Evolutionary conservation across 1,139 yeast genomes (phyloP).

Genomic region (Nematodospora anomalae): DNA sequence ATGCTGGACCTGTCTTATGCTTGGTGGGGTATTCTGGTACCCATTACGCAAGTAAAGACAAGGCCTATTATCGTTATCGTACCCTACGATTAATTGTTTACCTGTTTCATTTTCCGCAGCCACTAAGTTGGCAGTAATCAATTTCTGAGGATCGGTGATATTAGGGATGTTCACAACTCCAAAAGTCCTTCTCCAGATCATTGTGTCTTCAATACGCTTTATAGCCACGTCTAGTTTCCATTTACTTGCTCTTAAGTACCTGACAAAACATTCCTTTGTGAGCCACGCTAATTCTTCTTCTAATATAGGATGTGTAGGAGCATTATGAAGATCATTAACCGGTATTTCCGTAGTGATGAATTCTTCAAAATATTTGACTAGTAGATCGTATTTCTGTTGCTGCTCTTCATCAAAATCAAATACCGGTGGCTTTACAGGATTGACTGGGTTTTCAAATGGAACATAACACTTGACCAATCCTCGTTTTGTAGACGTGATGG

Average conservation of each 20-base stretch:
- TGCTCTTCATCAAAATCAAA: slow-evolving; percentile 31
- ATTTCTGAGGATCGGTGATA: slow-evolving; percentile 39
- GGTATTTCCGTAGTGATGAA: slow-evolving; percentile 25
- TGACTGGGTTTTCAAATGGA: slow-evolving; percentile 44
- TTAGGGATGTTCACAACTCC: slow-evolving; percentile 67
- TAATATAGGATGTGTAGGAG: slow-evolving; percentile 24
- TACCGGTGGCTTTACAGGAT: slow-evolving; percentile 33
- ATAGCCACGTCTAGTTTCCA: slow-evolving; percentile 77
- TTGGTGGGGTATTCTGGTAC: slow-evolving; percentile 85
- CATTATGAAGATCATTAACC: slow-evolving; percentile 21
- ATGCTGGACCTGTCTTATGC: slow-evolving; percentile 75
- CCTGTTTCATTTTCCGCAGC: slow-evolving; percentile 80
- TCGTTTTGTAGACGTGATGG: slow-evolving; percentile 8
- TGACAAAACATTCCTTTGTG: slow-evolving; percentile 80
- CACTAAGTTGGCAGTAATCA: slow-evolving; percentile 61
- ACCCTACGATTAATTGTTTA: slow-evolving; percentile 85
- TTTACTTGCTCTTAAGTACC: slow-evolving; percentile 88
- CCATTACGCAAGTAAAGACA: slow-evolving; percentile 89
- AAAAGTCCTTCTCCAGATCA: slow-evolving; percentile 91
- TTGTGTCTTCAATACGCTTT: slow-evolving; percentile 68
- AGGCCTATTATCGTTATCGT: slow-evolving; percentile 85
- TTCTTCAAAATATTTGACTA: slow-evolving; percentile 26
- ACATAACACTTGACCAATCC: slow-evolving; percentile 34
- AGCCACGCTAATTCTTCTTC: slow-evolving; percentile 84
- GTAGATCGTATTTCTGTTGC: slow-evolving; percentile 26